phyloP scores from a whole-genome alignment of 2,329 filamentous ascomycete genomes.

The Cercospora sesami region DNA sequence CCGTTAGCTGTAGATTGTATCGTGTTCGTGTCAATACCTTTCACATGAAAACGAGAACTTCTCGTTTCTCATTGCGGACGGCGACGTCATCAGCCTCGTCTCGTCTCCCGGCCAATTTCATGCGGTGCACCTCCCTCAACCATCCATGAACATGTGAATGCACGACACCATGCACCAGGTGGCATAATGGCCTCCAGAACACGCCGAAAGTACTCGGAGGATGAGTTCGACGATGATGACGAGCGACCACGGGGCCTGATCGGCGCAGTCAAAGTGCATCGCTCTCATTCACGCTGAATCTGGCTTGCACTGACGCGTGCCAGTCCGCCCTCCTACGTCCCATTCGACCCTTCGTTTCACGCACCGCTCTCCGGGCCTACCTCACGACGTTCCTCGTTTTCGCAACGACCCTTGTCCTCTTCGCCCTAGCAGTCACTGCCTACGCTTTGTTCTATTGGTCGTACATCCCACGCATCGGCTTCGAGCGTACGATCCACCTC shows the following conservation, averaged over 20 bases:
- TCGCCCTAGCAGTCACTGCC: slow-evolving; percentile 59
- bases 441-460: slow-evolving; percentile 68
- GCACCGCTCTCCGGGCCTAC: slow-evolving; percentile 64
- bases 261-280: slow-evolving; percentile 7
- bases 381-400: slow-evolving; percentile 59
- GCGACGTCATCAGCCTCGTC: neutral
- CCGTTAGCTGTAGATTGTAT: neutral
- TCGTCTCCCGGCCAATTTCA: neutral
- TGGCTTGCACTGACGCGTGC: neutral
- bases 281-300: neutral
- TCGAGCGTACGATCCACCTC: slow-evolving; percentile 63
- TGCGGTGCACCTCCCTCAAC: neutral
- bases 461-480: slow-evolving; percentile 66
- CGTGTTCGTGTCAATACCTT: neutral
- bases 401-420: slow-evolving; percentile 54
- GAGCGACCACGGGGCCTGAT: slow-evolving; percentile 9
- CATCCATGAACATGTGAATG: neutral
- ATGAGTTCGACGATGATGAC: slow-evolving; percentile 14
- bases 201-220: slow-evolving; percentile 10
- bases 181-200: slow-evolving; percentile 10
- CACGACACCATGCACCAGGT: neutral
- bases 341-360: slow-evolving; percentile 58
- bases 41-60: neutral
- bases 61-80: neutral
- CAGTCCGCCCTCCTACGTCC: slow-evolving; percentile 51